Percentiles rank a stretch among this genome's conserved stretches.
Evolutionary conservation across 495 filamentous ascomycete genomes (phyloP).

Genomic region (Astrothelium subdiscretum): DNA sequence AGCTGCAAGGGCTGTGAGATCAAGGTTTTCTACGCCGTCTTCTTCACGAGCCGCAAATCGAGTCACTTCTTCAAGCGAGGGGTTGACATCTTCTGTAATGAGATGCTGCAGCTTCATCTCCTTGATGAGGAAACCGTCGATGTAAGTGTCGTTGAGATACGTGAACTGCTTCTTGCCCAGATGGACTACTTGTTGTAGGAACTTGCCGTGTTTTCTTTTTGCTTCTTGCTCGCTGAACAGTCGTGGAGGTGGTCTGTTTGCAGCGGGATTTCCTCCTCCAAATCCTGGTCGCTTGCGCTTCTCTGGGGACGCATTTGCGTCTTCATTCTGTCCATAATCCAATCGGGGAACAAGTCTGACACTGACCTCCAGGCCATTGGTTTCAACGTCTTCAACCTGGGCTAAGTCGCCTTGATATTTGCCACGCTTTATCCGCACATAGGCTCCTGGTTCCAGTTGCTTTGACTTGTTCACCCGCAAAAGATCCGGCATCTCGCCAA

Average conservation of each 20-base stretch:
- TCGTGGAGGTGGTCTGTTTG: constrained; percentile 67
- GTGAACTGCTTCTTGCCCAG: constrained; percentile 59
- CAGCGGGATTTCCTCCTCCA: constrained; percentile 28
- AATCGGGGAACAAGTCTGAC: constrained; percentile 80
- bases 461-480: constrained; percentile 79
- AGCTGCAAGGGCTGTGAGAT: constrained; percentile 77
- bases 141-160: constrained; percentile 76
- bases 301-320: constrained; percentile 45
- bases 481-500: constrained; percentile 95
- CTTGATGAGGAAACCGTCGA: constrained; percentile 88
- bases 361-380: constrained; percentile 79
- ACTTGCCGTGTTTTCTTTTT: constrained; percentile 70
- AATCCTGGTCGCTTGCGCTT: constrained; percentile 69
- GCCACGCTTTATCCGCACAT: constrained; percentile 77
- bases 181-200: constrained; percentile 46
- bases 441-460: constrained; percentile 74
- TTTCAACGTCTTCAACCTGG: constrained; percentile 85
- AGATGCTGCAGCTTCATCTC: constrained; percentile 83
- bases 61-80: constrained; percentile 87
- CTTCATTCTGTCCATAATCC: constrained; percentile 82
- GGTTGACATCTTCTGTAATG: constrained; percentile 77
- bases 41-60: constrained; percentile 72
- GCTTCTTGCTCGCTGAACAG: constrained; percentile 92
- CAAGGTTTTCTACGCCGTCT: constrained; percentile 86
- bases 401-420: constrained; percentile 86